These are phyloP conservation scores for Debaryomycetaceae sp. DNA, from an alignment of 1,139 yeast species.

Conservation along the genomic window DNA sequence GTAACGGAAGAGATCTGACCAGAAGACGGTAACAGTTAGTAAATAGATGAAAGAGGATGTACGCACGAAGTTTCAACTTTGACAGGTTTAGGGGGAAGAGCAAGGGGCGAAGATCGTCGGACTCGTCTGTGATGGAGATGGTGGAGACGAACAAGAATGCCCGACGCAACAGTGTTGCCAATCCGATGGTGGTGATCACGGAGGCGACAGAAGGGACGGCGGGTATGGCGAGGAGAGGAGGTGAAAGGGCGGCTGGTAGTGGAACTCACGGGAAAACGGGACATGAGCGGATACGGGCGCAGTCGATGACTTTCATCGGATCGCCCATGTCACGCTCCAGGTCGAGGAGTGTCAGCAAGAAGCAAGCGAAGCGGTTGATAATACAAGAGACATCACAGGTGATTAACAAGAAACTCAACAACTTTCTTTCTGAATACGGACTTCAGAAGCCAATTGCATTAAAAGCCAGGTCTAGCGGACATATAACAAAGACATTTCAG, in stretches of 20 bases:
- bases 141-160: constrained; percentile 8
- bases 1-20: background rate
- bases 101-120: constrained; percentile 13
- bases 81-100: constrained; percentile 20
- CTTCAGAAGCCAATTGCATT: constrained; percentile 40
- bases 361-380: constrained; percentile 37
- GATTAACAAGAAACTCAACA: constrained; percentile 33
- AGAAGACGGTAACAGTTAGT: no score
- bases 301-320: constrained; percentile 15
- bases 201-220: constrained; percentile 9
- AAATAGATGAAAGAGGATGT: constrained; percentile 6
- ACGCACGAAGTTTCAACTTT: constrained; percentile 15
- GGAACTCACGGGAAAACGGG: constrained; percentile 1
- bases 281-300: constrained; percentile 14
- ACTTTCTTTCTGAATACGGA: constrained; percentile 36
- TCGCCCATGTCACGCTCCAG: constrained; percentile 12
- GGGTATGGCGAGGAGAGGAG: constrained; percentile 1
- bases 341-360: constrained; percentile 18
- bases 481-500: constrained; percentile 26
- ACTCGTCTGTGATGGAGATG: constrained; percentile 13
- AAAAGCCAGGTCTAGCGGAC: constrained; percentile 22
- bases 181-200: constrained; percentile 20
- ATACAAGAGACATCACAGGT: constrained; percentile 39
- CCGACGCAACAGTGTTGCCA: constrained; percentile 17
- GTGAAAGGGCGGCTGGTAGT: background rate